These are phyloP conservation scores for Chrysoporthe deuterocubensis DNA, from an alignment of 2,329 filamentous ascomycete species.

Conservation along the genomic window DNA sequence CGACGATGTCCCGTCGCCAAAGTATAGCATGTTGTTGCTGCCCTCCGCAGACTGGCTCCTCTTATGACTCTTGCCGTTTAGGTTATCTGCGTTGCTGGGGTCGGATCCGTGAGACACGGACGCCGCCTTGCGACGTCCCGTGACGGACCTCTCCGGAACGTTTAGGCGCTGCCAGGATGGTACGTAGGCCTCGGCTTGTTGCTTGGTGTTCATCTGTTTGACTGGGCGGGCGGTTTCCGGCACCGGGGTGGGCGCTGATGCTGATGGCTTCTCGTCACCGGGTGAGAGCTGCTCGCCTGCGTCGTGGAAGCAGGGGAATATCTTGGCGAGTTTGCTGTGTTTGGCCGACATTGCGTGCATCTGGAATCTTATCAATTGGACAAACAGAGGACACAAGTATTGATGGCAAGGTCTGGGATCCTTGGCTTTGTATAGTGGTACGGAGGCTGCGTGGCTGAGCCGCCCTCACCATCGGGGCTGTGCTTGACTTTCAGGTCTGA, in stretches of 20 bases:
- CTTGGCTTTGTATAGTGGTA: constrained; percentile 2
- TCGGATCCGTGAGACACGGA: constrained; percentile 13
- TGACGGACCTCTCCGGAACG: constrained; percentile 4
- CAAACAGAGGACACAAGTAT: neutral
- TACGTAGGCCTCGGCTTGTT: constrained; percentile 13
- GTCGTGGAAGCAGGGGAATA: constrained; percentile 10
- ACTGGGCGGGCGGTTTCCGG: neutral
- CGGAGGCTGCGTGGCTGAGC: neutral
- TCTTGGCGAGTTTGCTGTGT: neutral
- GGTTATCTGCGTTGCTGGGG: neutral
- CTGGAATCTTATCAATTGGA: neutral
- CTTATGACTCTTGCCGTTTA: neutral
- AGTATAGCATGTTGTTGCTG: constrained; percentile 36
- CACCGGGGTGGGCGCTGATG: neutral
- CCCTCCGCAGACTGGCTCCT: constrained; percentile 25
- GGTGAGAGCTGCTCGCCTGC: neutral
- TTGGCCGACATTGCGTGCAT: neutral
- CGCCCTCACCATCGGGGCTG: neutral
- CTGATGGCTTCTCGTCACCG: neutral
- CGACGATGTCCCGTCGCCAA: constrained; percentile 38
- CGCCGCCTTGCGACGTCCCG: constrained; percentile 22
- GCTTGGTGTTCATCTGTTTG: neutral
- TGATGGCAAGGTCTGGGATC: neutral
- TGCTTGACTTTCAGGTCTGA: neutral
- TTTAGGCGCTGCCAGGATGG: constrained; percentile 13